phyloP scores from a whole-genome alignment of 1,284 basidiomycete genomes.

The Termitomyces sp. region DNA sequence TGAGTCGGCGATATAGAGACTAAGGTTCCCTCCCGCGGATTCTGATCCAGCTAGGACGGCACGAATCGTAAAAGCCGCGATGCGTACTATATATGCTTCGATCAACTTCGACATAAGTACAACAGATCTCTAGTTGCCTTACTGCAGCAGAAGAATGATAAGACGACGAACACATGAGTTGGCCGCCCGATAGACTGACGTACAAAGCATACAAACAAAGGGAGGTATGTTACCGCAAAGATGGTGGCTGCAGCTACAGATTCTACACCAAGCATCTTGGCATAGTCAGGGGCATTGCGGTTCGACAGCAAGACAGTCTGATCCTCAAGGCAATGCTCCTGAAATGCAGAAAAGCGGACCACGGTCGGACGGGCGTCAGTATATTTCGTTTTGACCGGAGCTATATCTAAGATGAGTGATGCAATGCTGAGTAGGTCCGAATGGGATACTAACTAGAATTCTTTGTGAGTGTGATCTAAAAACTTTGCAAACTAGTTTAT shows the following conservation, averaged over 20 bases:
- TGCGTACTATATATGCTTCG: slow-evolving; percentile 25
- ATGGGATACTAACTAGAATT: not conserved
- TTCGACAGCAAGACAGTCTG: not conserved
- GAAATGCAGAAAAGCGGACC: not conserved
- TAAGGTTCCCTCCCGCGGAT: slow-evolving; percentile 23
- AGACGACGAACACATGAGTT: slow-evolving; percentile 36
- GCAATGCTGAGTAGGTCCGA: not conserved
- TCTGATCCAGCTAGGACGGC: slow-evolving; percentile 23
- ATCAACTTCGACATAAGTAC: not conserved
- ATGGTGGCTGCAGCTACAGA: slow-evolving; percentile 40
- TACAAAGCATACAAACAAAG: slow-evolving; percentile 33
- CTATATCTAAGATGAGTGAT: not conserved
- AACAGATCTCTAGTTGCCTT: slow-evolving; percentile 14
- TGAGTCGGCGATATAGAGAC: slow-evolving; percentile 26
- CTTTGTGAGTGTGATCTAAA: not conserved
- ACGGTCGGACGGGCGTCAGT: not conserved
- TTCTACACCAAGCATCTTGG: slow-evolving; percentile 34
- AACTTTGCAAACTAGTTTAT: not conserved
- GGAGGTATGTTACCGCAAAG: slow-evolving; percentile 40
- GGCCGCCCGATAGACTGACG: slow-evolving; percentile 31
- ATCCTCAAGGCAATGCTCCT: not conserved
- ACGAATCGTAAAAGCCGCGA: slow-evolving; percentile 29
- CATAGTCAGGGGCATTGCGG: slow-evolving; percentile 26
- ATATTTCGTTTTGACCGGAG: not conserved
- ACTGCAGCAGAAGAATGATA: slow-evolving; percentile 44